These are phyloP conservation scores for Withania somnifera DNA, from an alignment of 305 asterid genomes.

Conservation along the genomic window DNA sequence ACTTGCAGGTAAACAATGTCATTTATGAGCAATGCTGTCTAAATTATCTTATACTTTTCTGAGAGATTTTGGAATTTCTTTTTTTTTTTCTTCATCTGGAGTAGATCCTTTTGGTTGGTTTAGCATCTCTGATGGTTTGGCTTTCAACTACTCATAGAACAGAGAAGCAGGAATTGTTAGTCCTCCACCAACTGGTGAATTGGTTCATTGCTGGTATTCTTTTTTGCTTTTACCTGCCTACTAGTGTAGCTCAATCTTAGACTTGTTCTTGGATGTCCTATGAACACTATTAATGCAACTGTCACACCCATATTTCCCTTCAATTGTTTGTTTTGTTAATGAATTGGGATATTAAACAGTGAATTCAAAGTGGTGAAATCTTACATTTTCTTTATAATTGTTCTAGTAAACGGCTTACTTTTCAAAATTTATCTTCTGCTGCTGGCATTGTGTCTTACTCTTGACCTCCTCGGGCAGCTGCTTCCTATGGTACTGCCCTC, in stretches of 20 bases:
- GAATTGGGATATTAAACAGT: neutral
- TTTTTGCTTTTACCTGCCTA: neutral
- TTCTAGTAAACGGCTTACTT: neutral
- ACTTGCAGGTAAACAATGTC: constrained; percentile 45
- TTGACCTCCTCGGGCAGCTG: too few species aligned
- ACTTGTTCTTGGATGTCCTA: neutral
- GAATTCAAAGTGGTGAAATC: neutral
- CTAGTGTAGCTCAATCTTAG: neutral
- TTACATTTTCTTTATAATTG: neutral
- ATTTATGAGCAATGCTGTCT: neutral
- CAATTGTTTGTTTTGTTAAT: neutral
- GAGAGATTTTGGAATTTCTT: constrained; percentile 6
- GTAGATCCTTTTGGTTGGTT: constrained; percentile 60
- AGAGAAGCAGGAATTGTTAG: constrained; percentile 72
- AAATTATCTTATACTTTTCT: constrained; percentile 5
- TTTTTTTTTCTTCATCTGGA: constrained; percentile 10
- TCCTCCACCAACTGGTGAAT: constrained; percentile 70
- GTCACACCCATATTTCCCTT: neutral
- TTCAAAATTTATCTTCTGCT: too few species aligned
- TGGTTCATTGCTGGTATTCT: constrained; percentile 82
- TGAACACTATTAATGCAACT: neutral
- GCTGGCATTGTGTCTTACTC: too few species aligned
- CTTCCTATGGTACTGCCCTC: too few species aligned
- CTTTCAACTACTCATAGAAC: constrained; percentile 85
- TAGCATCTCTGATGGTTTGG: constrained; percentile 73